Percentiles rank a stretch among this genome's conserved stretches.
phyloP scores from a whole-genome alignment of 208 protist genomes.

The Trypanosoma caninum region DNA sequence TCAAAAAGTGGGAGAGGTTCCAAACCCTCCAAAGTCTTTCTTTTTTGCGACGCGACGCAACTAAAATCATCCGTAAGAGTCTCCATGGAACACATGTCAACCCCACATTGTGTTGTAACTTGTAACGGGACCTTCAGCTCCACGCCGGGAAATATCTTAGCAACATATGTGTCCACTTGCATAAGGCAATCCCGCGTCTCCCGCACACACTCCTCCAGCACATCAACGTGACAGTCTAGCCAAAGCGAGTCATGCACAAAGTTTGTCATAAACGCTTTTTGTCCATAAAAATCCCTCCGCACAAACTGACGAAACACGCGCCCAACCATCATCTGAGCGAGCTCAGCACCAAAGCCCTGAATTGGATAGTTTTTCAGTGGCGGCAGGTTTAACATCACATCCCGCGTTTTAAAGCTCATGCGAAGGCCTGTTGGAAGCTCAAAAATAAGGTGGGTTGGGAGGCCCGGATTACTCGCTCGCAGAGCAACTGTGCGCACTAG shows the following conservation, averaged over 20 bases:
- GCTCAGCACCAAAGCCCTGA: constrained; percentile 84
- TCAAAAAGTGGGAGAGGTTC: constrained; percentile 10
- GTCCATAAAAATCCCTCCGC: constrained; percentile 53
- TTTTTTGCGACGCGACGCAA: constrained; percentile 21
- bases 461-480: constrained; percentile 74
- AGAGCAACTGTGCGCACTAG: constrained; percentile 66
- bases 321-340: constrained; percentile 90
- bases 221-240: constrained; percentile 85
- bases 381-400: constrained; percentile 77
- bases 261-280: constrained; percentile 73
- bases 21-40: constrained; percentile 3
- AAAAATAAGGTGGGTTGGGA: constrained; percentile 73
- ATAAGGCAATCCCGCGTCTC: constrained; percentile 61
- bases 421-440: constrained; percentile 83
- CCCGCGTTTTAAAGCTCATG: constrained; percentile 69
- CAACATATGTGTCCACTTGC: constrained; percentile 71
- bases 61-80: constrained; percentile 44
- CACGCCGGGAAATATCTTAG: constrained; percentile 68
- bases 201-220: constrained; percentile 56
- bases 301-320: constrained; percentile 72
- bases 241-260: constrained; percentile 91
- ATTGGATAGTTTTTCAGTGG: constrained; percentile 90
- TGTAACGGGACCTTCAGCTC: constrained; percentile 57
- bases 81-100: constrained; percentile 82
- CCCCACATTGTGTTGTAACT: constrained; percentile 64